Evolutionary conservation across 108 stramenopile genomes (phyloP), one percentile per base, ranked within the genome.

Genomic region (Bacterosira constricta): DNA sequence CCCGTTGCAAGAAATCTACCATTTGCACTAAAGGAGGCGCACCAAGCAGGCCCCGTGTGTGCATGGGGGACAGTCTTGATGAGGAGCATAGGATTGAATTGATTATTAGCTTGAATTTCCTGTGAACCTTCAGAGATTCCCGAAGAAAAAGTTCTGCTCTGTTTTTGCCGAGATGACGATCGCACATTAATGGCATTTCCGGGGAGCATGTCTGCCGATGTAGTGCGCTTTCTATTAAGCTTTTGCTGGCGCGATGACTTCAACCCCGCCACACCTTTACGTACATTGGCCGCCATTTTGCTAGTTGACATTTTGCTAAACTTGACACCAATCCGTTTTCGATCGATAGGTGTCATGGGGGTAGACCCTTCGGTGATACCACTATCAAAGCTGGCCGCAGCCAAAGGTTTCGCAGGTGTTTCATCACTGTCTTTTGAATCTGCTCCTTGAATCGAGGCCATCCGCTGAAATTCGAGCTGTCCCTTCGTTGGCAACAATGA

Each of bases 21-120:
- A 44, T 70, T 63, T 7, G 20, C 25, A 39, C 63, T 75, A 59
- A 85, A 85, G 49, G 78, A 41, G 32, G 76, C 71, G 54, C 75
- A 73, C 83, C 83, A 84, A 25, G 79, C 69, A 50, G 83, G 83
- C 4, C 83, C 83, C 20, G 55, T 36, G 23, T 84, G 83, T n/a
- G 65, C 75, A 23, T 59, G 37, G 35, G 73, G 66, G 37, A 79
- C 38, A 20, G 77, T 79, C 45, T 66, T 69, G 11, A 75, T 56
- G 35, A 79, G 59, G 7, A 79, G 58, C 77, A 75, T 68, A 27
- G 77, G 77, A 45, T 79, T 79, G 47, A 74, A 79, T 31, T 66
- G 61, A 23, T 61, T 69, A 9, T 46, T 49, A 17, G 34, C 26
- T 25, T 30, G 23, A 12, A 32, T 62, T 17, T 13, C 34, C 39